Conservation (phyloP, 2,329 filamentous ascomycete genomes). For the Apiospora sp. region DNA sequence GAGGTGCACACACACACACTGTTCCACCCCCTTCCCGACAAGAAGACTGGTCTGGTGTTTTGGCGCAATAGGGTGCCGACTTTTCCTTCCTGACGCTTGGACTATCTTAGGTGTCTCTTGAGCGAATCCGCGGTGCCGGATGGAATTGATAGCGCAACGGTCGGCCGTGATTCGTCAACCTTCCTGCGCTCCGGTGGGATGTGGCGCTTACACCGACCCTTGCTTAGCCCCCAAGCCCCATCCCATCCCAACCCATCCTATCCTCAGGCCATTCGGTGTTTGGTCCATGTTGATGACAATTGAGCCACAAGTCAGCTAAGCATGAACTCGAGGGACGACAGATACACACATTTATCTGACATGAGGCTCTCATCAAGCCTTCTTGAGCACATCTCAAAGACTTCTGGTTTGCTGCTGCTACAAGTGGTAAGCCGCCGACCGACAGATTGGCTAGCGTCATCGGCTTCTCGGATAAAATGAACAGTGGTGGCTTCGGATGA, state of each 20-base stretch:
- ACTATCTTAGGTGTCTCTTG: neutral
- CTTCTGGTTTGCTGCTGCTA: neutral
- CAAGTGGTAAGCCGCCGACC: neutral
- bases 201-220: conserved; percentile 12
- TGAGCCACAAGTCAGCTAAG: neutral
- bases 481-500: neutral
- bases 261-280: neutral
- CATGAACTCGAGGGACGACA: neutral
- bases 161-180: conserved; percentile 8
- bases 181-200: neutral
- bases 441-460: neutral
- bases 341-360: neutral
- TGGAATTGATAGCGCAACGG: conserved; percentile 4
- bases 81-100: conserved; percentile 8
- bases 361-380: conserved; percentile 5
- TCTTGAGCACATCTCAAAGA: neutral
- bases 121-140: neutral
- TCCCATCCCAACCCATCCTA: neutral
- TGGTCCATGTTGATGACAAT: neutral
- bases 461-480: neutral
- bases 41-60: neutral
- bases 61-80: neutral
- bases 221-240: neutral
- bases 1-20: neutral
- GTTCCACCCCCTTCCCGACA: neutral